Conservation (phyloP, 2,329 filamentous ascomycete species). For the Verticillium dahliae region DNA sequence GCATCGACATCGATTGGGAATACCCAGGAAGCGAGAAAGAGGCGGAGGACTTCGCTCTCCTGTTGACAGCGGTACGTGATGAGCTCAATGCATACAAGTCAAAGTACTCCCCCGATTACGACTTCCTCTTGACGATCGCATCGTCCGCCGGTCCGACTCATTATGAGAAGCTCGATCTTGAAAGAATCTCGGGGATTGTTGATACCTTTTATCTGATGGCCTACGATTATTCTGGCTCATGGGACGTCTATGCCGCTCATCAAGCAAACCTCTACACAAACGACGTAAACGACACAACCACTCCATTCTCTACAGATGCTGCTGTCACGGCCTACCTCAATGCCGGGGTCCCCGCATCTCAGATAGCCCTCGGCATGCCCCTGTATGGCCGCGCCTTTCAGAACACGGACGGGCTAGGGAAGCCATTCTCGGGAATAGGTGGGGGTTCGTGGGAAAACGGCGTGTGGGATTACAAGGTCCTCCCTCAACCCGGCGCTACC, state of each 20-base stretch:
- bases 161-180: constrained; percentile 54
- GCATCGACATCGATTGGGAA: constrained; percentile 63
- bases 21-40: constrained; percentile 43
- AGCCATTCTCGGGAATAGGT: constrained; percentile 64
- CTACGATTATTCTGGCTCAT: constrained; percentile 81
- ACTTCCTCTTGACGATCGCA: constrained; percentile 60
- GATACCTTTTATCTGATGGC: constrained; percentile 71
- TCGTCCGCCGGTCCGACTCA: constrained; percentile 57
- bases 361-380: constrained; percentile 87
- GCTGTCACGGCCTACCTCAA: constrained; percentile 68
- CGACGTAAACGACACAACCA: constrained; percentile 48
- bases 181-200: constrained; percentile 27
- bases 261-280: constrained; percentile 71
- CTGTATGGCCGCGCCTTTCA: constrained; percentile 84
- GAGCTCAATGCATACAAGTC: constrained; percentile 52
- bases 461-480: constrained; percentile 81
- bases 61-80: constrained; percentile 49
- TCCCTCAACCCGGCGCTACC: constrained; percentile 62
- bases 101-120: constrained; percentile 34
- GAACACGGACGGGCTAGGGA: constrained; percentile 68
- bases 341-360: constrained; percentile 57
- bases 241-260: constrained; percentile 67
- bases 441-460: constrained; percentile 79
- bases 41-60: constrained; percentile 49
- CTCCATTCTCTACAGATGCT: constrained; percentile 69